Evolutionary conservation across 2,329 filamentous ascomycete species (phyloP).

Genomic region (Aspergillus pseudoterreus): DNA sequence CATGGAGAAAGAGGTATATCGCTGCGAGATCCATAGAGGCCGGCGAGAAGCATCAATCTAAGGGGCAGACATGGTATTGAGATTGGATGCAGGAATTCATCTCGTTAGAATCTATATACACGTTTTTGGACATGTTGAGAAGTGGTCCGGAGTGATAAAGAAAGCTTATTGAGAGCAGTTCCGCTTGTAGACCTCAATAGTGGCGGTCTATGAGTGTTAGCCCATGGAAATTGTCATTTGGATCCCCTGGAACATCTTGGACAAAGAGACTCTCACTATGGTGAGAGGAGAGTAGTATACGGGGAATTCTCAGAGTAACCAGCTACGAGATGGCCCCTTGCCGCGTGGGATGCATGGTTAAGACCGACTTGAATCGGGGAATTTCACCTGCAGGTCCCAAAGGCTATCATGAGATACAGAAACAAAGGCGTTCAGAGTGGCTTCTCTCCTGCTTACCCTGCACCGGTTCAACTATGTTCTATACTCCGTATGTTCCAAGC

Average conservation of each 20-base stretch:
- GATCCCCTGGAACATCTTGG: neutral
- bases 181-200: slow-evolving; percentile 13
- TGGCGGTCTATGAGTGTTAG: slow-evolving; percentile 4
- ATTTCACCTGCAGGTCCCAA: too few relatives aligned
- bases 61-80: neutral
- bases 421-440: too few relatives aligned
- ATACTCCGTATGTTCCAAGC: neutral
- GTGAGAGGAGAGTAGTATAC: too few relatives aligned
- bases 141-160: neutral
- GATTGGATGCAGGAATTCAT: neutral
- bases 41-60: too few relatives aligned
- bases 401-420: too few relatives aligned
- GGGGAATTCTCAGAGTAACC: too few relatives aligned
- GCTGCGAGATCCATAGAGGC: slow-evolving; percentile 18
- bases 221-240: neutral
- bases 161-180: neutral
- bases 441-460: neutral
- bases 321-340: too few relatives aligned
- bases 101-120: neutral
- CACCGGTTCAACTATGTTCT: neutral
- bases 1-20: slow-evolving; percentile 19
- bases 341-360: too few relatives aligned
- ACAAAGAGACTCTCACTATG: neutral
- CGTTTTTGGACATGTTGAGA: neutral
- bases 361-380: too few relatives aligned